Conservation (phyloP, 2,329 filamentous ascomycete species). For the Microsporum ferrugineum region DNA sequence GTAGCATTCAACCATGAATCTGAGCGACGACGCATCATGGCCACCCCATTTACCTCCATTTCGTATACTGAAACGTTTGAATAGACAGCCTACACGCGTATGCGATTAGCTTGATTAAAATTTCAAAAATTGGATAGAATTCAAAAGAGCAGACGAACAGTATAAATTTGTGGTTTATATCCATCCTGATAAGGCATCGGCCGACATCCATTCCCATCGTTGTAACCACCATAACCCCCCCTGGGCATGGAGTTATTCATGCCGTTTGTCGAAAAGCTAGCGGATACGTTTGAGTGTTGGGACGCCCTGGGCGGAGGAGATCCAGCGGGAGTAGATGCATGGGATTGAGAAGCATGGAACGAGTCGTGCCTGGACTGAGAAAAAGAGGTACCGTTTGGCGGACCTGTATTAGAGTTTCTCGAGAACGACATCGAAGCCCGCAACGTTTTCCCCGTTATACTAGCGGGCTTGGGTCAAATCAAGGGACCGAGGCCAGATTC, state of each 20-base stretch:
- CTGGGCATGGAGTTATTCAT: conserved; percentile 23
- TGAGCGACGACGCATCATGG: conserved; percentile 88
- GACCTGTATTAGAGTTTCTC: conserved; percentile 27
- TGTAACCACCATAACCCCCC: conserved; percentile 29
- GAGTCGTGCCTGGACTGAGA: conserved; percentile 32
- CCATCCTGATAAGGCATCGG: conserved; percentile 29
- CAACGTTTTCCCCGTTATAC: conserved; percentile 15
- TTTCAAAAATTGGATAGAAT: not conserved
- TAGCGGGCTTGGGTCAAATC: conserved; percentile 22
- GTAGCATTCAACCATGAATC: conserved; percentile 98
- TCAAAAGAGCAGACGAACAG: conserved; percentile 22
- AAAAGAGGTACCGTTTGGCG: conserved; percentile 28
- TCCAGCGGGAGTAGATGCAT: conserved; percentile 35
- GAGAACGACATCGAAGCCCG: conserved; percentile 29
- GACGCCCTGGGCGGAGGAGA: conserved; percentile 34
- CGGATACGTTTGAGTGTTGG: conserved; percentile 34
- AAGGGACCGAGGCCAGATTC: not conserved
- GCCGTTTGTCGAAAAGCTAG: conserved; percentile 29
- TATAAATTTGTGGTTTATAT: conserved; percentile 39
- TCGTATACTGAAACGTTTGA: conserved; percentile 86
- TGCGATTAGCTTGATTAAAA: not conserved
- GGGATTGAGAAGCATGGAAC: conserved; percentile 36
- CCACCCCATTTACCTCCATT: conserved; percentile 88
- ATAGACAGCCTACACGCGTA: conserved; percentile 10
- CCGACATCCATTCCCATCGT: conserved; percentile 31